Evolutionary conservation across 164 flowering plant species (phyloP).

Genomic region (Berberis vulgaris): DNA sequence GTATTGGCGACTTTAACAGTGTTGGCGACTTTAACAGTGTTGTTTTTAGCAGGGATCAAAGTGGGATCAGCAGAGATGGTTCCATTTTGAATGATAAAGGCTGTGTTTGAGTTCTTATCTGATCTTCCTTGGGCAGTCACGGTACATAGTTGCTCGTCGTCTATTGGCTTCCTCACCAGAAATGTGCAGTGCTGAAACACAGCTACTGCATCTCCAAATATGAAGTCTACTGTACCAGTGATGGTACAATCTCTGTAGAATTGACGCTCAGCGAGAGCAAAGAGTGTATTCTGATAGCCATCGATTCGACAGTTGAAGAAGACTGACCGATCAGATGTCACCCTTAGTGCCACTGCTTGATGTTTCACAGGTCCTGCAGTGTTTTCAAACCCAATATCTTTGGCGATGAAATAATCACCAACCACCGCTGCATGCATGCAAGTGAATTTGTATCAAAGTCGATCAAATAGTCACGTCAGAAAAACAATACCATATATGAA

Average conservation of each 20-base stretch:
- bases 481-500: not conserved
- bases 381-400: constrained; percentile 35
- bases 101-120: not conserved
- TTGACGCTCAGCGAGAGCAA: not conserved
- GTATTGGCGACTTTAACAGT: too few relatives aligned
- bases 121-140: not conserved
- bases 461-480: not conserved
- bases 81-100: not conserved
- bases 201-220: not conserved
- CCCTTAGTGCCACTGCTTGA: not conserved
- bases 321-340: not conserved
- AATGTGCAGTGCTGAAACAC: not conserved
- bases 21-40: not conserved
- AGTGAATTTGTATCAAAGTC: not conserved
- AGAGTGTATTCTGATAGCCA: not conserved
- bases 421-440: constrained; percentile 22
- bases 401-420: constrained; percentile 27
- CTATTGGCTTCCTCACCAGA: not conserved
- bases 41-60: not conserved
- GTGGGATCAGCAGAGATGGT: not conserved
- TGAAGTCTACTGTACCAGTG: not conserved
- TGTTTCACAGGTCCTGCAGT: constrained; percentile 26
- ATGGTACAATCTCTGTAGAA: not conserved
- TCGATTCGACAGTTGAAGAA: not conserved
- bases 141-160: not conserved